Base-by-base conservation (phyloP, 805 yeast species). In the Saturnispora galanensis region DNA sequence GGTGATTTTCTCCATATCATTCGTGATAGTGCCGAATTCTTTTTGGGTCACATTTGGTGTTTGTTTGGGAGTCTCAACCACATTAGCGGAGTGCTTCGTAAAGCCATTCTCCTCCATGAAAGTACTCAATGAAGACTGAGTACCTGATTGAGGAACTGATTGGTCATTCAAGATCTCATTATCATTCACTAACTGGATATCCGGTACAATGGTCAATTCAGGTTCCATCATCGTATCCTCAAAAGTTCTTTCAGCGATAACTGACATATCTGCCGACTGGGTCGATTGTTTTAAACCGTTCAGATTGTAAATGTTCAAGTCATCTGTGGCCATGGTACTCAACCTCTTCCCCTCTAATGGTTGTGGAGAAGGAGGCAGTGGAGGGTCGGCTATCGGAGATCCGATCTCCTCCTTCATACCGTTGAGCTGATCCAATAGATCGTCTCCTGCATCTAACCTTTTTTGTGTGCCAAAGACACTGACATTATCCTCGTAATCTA, bases 201-300 rank as follows among this genome's bases (percentile, higher is more conserved):
- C 42, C 28, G 50, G 36, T 13, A 41, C 35, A 16, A 10, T 26
- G 12, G 35, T 12, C 3, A 44, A 17, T 28, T 48, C 31, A 7
- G 26, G 26, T 21, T 21, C 26, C 8, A 21, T 21, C 26, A 21
- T 21, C 7, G 55, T 42, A 9, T 55, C 57, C 13, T 59, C 65
- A 16, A 51, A 46, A 38, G 62, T 65, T 4, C 59, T 62, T 46
- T 63, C 67, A 32, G 60, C 61, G 41, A 63, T 63, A 7, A 64
- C 56, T 16, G 57, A 52, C 67, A 63, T 63, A 38, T 63, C 63
- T n/a, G n/a, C 18, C 4, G 18, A 17, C 18, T 5, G 18, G 5
- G 12, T 11, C 41, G 15, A 11, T 28, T 16, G n/a, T 32, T 15
- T 5, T 28, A 4, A 11, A 43, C 38, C 38, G 32, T 34, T 34